Conservation (phyloP, 2,329 filamentous ascomycete genomes). For the Fusarium sp. region DNA sequence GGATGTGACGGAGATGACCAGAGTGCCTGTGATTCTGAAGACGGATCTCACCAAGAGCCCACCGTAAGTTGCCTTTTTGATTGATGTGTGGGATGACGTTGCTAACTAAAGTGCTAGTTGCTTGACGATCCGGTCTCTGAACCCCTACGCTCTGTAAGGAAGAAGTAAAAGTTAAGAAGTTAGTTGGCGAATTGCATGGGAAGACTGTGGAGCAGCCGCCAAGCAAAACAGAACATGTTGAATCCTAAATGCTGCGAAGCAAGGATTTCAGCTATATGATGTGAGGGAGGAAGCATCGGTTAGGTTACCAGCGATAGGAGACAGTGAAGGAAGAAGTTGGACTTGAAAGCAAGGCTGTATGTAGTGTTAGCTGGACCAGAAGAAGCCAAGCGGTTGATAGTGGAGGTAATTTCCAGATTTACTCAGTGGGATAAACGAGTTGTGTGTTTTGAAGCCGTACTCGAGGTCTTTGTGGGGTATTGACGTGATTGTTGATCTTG, state of each 20-base stretch:
- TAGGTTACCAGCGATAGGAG: slow-evolving; percentile 17
- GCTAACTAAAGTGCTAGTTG: slow-evolving; percentile 64
- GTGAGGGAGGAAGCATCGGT: slow-evolving; percentile 6
- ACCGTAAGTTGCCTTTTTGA: slow-evolving; percentile 79
- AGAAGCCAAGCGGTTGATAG: slow-evolving; percentile 13
- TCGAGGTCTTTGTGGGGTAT: background rate
- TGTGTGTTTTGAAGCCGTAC: background rate
- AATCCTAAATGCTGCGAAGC: slow-evolving; percentile 7
- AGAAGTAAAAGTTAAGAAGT: slow-evolving; percentile 19
- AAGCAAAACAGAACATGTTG: background rate
- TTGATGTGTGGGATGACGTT: background rate
- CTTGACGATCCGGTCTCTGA: slow-evolving; percentile 85
- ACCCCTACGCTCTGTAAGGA: slow-evolving; percentile 76
- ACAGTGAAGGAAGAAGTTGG: slow-evolving; percentile 31
- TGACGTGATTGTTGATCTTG: background rate
- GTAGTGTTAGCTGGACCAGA: slow-evolving; percentile 10
- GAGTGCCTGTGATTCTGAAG: slow-evolving; percentile 97
- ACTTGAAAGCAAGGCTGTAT: slow-evolving; percentile 10
- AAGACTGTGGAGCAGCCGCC: slow-evolving; percentile 4
- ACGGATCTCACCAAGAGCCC: slow-evolving; percentile 98
- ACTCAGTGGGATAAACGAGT: slow-evolving; percentile 12
- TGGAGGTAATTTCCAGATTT: slow-evolving; percentile 38
- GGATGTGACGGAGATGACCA: slow-evolving; percentile 97
- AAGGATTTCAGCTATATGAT: slow-evolving; percentile 19
- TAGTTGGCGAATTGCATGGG: slow-evolving; percentile 16